Evolutionary conservation across 345 rosid species (phyloP).

Genomic region (Salix arbutifolia): DNA sequence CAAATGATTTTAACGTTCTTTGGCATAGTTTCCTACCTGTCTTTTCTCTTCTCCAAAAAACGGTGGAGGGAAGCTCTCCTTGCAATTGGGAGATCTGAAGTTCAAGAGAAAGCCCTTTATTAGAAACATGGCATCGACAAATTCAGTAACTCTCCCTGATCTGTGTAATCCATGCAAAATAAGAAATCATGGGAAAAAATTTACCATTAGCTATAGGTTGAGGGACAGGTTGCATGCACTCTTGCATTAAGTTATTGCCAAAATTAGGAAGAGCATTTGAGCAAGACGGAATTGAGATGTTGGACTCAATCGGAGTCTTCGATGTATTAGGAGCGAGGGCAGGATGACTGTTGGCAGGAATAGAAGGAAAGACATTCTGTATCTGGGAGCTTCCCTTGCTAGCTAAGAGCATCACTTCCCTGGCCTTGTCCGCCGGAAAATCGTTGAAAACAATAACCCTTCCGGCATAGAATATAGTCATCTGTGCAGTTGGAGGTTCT

Average conservation of each 20-base stretch:
- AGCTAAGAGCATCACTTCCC: conserved; percentile 66
- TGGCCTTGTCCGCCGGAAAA: conserved; percentile 74
- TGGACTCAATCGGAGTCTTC: conserved; percentile 28
- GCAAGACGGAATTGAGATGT: conserved; percentile 9
- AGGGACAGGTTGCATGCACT: conserved; percentile 28
- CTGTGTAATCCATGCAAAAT: neutral
- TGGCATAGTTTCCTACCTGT: conserved; percentile 42
- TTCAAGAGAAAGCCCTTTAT: neutral
- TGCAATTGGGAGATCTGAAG: conserved; percentile 83
- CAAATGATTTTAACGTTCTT: neutral
- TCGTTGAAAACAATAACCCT: conserved; percentile 70
- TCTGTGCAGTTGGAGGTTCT: conserved; percentile 47
- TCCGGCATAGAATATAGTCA: conserved; percentile 86
- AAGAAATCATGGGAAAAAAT: neutral
- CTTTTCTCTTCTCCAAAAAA: conserved; percentile 89
- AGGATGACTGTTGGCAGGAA: neutral
- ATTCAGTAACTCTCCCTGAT: neutral
- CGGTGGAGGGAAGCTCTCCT: conserved; percentile 92
- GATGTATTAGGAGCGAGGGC: conserved; percentile 9
- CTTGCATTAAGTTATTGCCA: conserved; percentile 35
- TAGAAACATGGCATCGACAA: neutral
- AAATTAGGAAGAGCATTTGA: conserved; percentile 28
- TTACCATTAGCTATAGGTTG: conserved; percentile 55
- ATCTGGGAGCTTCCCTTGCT: conserved; percentile 41
- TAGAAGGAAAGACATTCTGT: conserved; percentile 15